A percentile compares a stretch with the other conserved stretches of the same genome.
Evolutionary conservation across 805 yeast species (phyloP).

Genomic region (Wickerhamiella bombiphila): DNA sequence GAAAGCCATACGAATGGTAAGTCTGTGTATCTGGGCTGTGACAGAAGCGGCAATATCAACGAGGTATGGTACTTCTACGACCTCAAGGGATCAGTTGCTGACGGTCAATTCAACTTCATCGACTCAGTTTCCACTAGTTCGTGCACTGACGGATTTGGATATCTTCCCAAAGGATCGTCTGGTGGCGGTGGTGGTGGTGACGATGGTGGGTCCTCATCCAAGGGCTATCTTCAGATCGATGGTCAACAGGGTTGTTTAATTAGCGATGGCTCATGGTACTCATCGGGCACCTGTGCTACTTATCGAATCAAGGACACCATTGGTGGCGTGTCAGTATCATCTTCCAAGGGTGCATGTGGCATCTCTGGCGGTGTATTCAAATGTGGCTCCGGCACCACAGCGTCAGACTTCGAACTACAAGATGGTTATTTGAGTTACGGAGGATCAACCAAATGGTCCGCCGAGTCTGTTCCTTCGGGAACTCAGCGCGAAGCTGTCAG

Average conservation of each 20-base stretch:
- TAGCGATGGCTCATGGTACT: constrained; percentile 74
- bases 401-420: constrained; percentile 44
- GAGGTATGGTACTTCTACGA: constrained; percentile 74
- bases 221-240: constrained; percentile 36
- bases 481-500: constrained; percentile 35
- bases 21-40: constrained; percentile 45
- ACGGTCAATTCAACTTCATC: constrained; percentile 50
- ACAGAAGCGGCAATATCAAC: constrained; percentile 34
- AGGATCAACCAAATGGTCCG: constrained; percentile 49
- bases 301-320: constrained; percentile 43
- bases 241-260: constrained; percentile 63
- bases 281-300: constrained; percentile 72
- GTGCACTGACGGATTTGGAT: constrained; percentile 66
- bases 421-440: constrained; percentile 43
- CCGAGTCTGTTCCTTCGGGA: constrained; percentile 31
- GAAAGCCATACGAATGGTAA: constrained; percentile 31
- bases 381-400: constrained; percentile 26
- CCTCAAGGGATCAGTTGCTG: constrained; percentile 54
- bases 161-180: constrained; percentile 47
- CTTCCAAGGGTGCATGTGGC: constrained; percentile 64
- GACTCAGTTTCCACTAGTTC: constrained; percentile 36
- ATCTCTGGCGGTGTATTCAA: constrained; percentile 21
- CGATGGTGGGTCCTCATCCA: constrained; percentile 22
- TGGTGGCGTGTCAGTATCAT: constrained; percentile 58
- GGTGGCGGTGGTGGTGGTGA: constrained; percentile 20